Percentiles rank a stretch among this genome's conserved stretches.
Evolutionary conservation across 257 asterid species (phyloP).

Genomic region (Solanum chiquidenum): DNA sequence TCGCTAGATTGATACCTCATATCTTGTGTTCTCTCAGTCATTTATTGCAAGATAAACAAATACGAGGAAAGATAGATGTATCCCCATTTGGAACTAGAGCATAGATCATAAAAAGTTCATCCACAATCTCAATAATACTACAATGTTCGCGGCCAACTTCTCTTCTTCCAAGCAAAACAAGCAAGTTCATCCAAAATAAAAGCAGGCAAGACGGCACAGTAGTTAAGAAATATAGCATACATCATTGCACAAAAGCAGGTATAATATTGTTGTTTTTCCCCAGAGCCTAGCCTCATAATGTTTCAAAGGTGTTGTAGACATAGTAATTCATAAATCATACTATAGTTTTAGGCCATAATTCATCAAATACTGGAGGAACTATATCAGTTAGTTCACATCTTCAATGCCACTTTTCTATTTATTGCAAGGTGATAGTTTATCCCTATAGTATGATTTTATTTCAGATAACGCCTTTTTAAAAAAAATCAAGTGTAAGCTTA

Average conservation of each 20-base stretch:
- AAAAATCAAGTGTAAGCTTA: neutral
- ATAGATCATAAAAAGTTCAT: neutral
- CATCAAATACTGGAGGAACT: neutral
- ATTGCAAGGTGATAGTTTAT: neutral
- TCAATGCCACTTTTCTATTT: neutral
- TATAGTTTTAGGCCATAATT: neutral
- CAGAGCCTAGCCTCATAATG: neutral
- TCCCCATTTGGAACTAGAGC: neutral
- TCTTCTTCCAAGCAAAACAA: neutral
- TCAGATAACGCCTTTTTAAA: neutral
- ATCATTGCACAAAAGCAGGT: neutral
- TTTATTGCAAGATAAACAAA: neutral
- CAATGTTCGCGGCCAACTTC: neutral
- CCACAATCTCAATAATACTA: neutral
- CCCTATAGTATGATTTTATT: neutral
- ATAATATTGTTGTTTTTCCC: neutral
- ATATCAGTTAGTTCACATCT: neutral
- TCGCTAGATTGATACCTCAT: neutral
- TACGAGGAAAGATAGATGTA: neutral
- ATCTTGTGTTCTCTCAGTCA: neutral
- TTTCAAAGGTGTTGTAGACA: neutral
- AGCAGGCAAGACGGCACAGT: neutral
- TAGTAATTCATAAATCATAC: neutral
- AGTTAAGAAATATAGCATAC: neutral
- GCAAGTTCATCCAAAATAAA: neutral